Base-by-base conservation (phyloP, 495 filamentous ascomycete genomes). In the Neurospora sp. region DNA sequence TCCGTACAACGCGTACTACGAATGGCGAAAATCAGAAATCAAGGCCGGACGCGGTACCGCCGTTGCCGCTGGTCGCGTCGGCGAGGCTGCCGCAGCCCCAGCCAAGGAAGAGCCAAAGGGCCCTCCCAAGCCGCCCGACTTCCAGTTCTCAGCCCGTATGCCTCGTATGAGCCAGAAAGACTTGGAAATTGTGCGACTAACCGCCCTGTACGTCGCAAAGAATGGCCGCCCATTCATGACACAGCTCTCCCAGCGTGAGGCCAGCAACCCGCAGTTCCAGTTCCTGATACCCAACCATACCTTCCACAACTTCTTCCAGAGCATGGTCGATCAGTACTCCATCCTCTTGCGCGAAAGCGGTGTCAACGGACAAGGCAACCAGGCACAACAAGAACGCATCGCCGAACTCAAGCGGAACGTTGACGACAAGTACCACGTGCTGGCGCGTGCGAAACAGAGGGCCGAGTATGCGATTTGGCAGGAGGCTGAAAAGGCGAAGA, bases 131-230 rank as follows among this genome's bases (percentile, higher is more conserved):
- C 96, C 96, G n/a, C 88, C 93, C 39, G 89, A 94, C 77, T 98
- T 97, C 79, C 88, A 93, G 76, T 99, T 98, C 84, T 97, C 93
- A 70, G 95, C 96, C 73, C 91, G 94, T 78, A 98, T 98, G 94
- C 96, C 96, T 74, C 97, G 92, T 77, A 97, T 98, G 84, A 94
- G 89, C 84, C 93, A 96, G 74, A 91, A 96, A 82, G 96, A 99
- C 88, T 86, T 98, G 74, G 96, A 98, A 73, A 91, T 98, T 72
- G 90, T 99, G 73, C 90, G 91, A 76, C 84, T 97, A 77, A 97
- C 96, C 37, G 96, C 96, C 36, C 82, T 96, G 43, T 97, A 92
- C 82, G 93, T 94, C 74, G 96, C 96, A 59, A 93, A 92, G 81
- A 92, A 95, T 81, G 96, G 96, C 6, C 90, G 94, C 74, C 89